Conservation (phyloP, 228 moss, liverwort and hornwort genomes). For the Sphagnum fallax region DNA sequence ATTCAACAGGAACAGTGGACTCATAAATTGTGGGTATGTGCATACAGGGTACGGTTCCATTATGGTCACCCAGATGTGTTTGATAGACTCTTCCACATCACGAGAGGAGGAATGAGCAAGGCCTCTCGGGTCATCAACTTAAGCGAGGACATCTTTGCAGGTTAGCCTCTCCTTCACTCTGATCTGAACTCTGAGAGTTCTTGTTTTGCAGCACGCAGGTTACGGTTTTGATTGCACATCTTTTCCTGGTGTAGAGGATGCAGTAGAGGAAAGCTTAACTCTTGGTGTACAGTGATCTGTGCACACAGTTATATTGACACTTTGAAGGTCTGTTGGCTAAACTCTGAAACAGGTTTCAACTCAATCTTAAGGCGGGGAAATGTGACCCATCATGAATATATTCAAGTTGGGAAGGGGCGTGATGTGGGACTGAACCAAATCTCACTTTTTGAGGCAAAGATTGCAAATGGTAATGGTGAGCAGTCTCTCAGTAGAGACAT, state of each 20-base stretch:
- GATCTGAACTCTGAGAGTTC: neutral
- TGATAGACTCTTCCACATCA: constrained; percentile 10
- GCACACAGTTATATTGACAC: no score
- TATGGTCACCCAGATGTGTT: constrained; percentile 19
- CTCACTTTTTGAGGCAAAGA: constrained; percentile 13
- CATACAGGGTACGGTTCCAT: constrained; percentile 10
- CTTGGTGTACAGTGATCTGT: no score
- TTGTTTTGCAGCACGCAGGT: neutral
- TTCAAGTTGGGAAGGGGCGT: constrained; percentile 16
- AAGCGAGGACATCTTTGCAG: constrained; percentile 21
- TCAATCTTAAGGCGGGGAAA: constrained; percentile 11
- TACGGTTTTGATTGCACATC: no score
- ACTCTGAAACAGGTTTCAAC: constrained; percentile 8
- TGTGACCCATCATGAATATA: constrained; percentile 17
- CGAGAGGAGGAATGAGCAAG: constrained; percentile 13
- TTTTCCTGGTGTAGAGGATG: no score
- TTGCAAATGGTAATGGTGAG: constrained; percentile 16
- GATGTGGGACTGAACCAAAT: constrained; percentile 18
- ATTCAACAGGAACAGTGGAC: neutral
- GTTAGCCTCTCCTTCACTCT: neutral
- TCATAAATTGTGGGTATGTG: neutral
- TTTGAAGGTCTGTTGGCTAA: no score
- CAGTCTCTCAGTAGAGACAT: constrained; percentile 11
- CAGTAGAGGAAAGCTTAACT: no score
- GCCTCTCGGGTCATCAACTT: constrained; percentile 9